Conservation (phyloP, 352 stramenopile species). For the Globisporangium nodosum region DNA sequence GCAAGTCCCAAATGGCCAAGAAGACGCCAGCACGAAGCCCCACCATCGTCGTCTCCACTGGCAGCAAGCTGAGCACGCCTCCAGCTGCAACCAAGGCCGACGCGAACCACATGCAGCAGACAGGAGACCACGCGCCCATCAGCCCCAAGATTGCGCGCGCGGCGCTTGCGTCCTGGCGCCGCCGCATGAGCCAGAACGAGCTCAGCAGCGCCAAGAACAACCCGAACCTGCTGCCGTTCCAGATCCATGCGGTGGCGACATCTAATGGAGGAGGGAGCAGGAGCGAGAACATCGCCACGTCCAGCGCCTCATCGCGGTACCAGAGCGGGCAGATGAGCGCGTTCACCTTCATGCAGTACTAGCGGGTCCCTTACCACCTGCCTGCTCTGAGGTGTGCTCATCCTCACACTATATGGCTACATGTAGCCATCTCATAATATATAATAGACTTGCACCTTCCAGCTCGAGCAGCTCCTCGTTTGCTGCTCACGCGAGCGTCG, state of each 20-base stretch:
- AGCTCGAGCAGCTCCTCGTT: too few species aligned
- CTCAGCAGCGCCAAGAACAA: conserved; percentile 15
- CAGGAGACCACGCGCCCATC: conserved; percentile 4
- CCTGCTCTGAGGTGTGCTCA: too few species aligned
- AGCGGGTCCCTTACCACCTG: background rate
- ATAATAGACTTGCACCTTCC: background rate
- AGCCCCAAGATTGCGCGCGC: conserved; percentile 39
- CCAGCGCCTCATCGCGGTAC: conserved; percentile 8
- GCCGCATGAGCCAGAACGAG: conserved; percentile 21
- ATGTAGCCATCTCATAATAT: background rate
- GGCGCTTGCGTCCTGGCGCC: conserved; percentile 32
- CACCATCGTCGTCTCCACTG: background rate
- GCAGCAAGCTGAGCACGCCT: conserved; percentile 16
- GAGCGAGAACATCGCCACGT: conserved; percentile 12
- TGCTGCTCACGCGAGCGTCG: background rate
- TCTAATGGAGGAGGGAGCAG: background rate
- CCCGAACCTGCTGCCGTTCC: conserved; percentile 28
- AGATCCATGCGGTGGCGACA: conserved; percentile 12
- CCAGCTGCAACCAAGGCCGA: conserved; percentile 17
- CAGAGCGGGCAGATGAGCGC: conserved; percentile 9
- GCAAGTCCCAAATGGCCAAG: background rate
- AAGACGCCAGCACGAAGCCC: background rate
- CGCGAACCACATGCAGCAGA: conserved; percentile 2
- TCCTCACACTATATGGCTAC: background rate
- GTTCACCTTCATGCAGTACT: conserved; percentile 11